Base-by-base conservation (phyloP, 2,329 filamentous ascomycete species). In the Aureobasidium leucospermi region DNA sequence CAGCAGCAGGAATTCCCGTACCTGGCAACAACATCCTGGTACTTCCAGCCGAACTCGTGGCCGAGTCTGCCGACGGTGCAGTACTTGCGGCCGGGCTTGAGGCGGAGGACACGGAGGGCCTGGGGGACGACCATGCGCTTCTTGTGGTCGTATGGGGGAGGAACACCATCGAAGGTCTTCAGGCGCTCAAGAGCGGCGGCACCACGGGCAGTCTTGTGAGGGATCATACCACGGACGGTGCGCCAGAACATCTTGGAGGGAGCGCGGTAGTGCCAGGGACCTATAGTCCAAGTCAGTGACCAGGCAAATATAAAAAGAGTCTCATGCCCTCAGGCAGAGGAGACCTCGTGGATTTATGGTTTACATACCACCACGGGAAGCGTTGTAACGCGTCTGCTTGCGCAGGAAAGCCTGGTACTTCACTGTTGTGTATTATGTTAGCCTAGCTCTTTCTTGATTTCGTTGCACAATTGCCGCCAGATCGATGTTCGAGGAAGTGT, bases 221-320 rank as follows among this genome's bases (percentile, higher is more conserved):
- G 94, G 71, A 99, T 95, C 94, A 99, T 99, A 79, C 94, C 94
- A 79, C 94, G 93, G 81, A 99, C 90, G 77, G 94, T 91, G 89
- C 96, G 96, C 89, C 96, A 99, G 88, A 99, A 96, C 85, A 99
- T 96, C 81, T 95, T 89, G 74, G 92, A 96, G 67, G 94, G 94
- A 72, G 93, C 91, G 78, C 94, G 94, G 91, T 96, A 97, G 83
- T 99, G 94, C 91, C 97, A 99, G 80, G 94, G 94, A 84, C 93
- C 88, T 91, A 73, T 63, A 23, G 62, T 56, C 58, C 59, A 60
- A 51, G 59, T 62, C 31, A 60, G 32, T 55, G 48, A 32, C 49
- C 38, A 29, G 42, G 55, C 41, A 51, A 62, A 42, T 51, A 43
- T 28, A 42, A 15, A 39, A 57, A 61, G 28, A 64, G 45, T n/a